A percentile compares a stretch with the other conserved stretches of the same genome.
Evolutionary conservation across 768 basidiomycete genomes (phyloP).

Genomic region (Dendrothele bispora): DNA sequence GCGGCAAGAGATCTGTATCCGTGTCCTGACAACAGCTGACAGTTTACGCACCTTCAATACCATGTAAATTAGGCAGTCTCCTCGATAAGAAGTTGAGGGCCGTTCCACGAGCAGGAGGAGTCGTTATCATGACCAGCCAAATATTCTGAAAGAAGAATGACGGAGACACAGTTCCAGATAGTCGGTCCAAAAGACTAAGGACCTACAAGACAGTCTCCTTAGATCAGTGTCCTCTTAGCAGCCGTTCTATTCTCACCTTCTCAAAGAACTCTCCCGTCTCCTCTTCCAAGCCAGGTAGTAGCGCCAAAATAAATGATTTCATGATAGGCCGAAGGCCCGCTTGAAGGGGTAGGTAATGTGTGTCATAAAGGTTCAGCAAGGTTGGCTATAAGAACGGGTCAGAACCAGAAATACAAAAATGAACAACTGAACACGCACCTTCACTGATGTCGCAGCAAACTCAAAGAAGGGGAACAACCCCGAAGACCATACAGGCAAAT

Average conservation of each 20-base stretch:
- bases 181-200: slow-evolving; percentile 70
- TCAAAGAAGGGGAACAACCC: slow-evolving; percentile 99
- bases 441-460: slow-evolving; percentile 98
- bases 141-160: slow-evolving; percentile 95
- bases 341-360: slow-evolving; percentile 87
- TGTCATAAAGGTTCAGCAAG: slow-evolving; percentile 89
- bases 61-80: slow-evolving; percentile 68
- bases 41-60: slow-evolving; percentile 59
- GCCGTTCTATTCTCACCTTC: slow-evolving; percentile 48
- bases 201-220: slow-evolving; percentile 51
- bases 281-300: slow-evolving; percentile 95
- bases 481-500: slow-evolving; percentile 91
- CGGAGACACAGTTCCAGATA: slow-evolving; percentile 82
- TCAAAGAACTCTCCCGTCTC: slow-evolving; percentile 98
- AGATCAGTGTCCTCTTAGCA: background rate
- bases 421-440: slow-evolving; percentile 48
- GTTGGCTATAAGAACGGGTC: slow-evolving; percentile 60
- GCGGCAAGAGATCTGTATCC: slow-evolving; percentile 11
- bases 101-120: slow-evolving; percentile 80
- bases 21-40: background rate
- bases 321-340: slow-evolving; percentile 79
- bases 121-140: slow-evolving; percentile 91
- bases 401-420: slow-evolving; percentile 3
- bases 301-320: slow-evolving; percentile 91
- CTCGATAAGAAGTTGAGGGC: slow-evolving; percentile 86